A percentile compares a stretch with the other conserved stretches of the same genome.
These are phyloP conservation scores for Cladosporium sp. DNA, from an alignment of 2,329 filamentous ascomycete species.

Conservation along the genomic window DNA sequence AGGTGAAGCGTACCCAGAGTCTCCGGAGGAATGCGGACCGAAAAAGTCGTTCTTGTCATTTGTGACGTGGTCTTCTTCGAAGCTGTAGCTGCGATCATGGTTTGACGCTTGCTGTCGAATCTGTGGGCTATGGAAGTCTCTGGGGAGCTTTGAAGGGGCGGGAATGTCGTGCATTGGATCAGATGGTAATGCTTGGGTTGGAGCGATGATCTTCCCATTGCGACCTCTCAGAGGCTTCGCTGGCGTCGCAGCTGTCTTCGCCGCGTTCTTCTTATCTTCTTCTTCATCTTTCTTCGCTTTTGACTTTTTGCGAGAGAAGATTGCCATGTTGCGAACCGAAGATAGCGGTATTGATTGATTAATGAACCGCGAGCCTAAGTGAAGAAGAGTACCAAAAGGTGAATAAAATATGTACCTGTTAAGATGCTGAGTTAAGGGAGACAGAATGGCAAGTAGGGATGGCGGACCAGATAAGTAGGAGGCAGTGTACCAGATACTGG, in stretches of 20 bases:
- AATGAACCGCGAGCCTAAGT: background rate
- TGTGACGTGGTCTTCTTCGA: background rate
- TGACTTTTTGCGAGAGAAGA: conserved; percentile 7
- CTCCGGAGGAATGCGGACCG: conserved; percentile 19
- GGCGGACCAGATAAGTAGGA: background rate
- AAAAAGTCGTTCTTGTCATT: background rate
- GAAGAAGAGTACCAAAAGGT: background rate
- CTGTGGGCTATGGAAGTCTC: background rate
- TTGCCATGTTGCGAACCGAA: background rate
- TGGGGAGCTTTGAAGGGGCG: background rate
- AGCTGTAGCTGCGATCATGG: background rate
- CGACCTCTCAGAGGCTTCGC: background rate
- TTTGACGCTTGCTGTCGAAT: too few species aligned
- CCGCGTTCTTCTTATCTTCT: background rate
- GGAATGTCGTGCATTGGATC: background rate
- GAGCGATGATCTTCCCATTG: background rate
- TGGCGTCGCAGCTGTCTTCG: background rate
- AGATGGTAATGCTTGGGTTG: background rate
- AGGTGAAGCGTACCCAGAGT: conserved; percentile 28
- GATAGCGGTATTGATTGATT: background rate
- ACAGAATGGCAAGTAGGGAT: background rate
- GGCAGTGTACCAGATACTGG: too few species aligned
- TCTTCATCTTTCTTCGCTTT: conserved; percentile 6
- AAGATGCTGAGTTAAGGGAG: background rate
- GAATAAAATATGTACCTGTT: too few species aligned